Base-by-base conservation (phyloP, 495 filamentous ascomycete species). In the Trichocladium antarcticum region DNA sequence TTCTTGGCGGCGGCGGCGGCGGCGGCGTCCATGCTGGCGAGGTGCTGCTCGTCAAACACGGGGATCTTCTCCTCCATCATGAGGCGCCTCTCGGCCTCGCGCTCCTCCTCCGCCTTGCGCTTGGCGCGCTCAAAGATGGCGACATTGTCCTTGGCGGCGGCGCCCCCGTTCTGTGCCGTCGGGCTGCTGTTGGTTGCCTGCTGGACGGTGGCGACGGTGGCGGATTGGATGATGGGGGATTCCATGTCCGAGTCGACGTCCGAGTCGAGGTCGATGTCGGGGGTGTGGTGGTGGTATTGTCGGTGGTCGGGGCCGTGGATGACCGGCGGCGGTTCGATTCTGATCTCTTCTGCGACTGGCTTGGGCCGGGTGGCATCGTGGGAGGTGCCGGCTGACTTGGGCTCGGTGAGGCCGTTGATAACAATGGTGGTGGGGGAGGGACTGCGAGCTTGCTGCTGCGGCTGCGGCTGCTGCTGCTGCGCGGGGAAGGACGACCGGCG, bases 21-120 rank as follows among this genome's bases (percentile, higher is more conserved):
- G 1, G 54, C 58, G 0, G 57, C 54, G 0, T 55, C 44, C 8
- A 65, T 58, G n/a, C n/a, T n/a, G n/a, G n/a, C n/a, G 12, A 57
- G 24, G 17, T 57, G 53, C 11, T 53, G 41, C 37, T 59, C 58
- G 12, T 44, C 47, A 20, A 57, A 57, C n/a, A 70, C 68, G 9
- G 68, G 63, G 10, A 75, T 77, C 65, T 75, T 77, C 61, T 77
- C 71, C 51, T 76, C 71, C 53, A 72, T 61, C 16, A 65, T 44
- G 16, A 64, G 52, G 16, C 59, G 40, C 36, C 53, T 49, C 51
- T 63, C 50, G 14, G 29, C 41, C 41, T 51, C 38, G 11, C 48
- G 37, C 48, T 56, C 16, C 44, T 51, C 48, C 49, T 56, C 53
- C 20, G 48, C 47, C 49, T 56, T 56, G 9, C 57, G 55, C 57